phyloP scores from a whole-genome alignment of 2,329 filamentous ascomycete species.

The Aspergillus ochraceoroseus region DNA sequence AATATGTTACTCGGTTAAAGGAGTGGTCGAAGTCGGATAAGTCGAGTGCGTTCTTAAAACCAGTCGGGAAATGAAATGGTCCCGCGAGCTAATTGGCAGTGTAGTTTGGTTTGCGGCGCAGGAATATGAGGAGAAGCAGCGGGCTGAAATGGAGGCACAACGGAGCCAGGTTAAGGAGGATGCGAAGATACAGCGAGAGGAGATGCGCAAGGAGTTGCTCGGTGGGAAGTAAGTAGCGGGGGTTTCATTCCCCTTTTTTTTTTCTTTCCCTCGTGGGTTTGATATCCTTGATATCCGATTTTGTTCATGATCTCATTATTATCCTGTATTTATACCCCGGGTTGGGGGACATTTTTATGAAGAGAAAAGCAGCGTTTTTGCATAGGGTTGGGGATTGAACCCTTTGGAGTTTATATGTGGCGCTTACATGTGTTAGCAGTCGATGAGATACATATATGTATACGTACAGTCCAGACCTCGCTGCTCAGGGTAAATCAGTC shows the following conservation, averaged over 20 bases:
- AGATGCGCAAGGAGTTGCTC: slow-evolving; percentile 40
- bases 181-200: slow-evolving; percentile 32
- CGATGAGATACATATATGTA: no score
- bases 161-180: slow-evolving; percentile 31
- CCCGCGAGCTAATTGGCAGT: neutral
- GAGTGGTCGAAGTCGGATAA: slow-evolving; percentile 87
- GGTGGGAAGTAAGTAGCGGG: slow-evolving; percentile 29
- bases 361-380: no score
- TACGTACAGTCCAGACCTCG: no score
- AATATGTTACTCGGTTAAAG: slow-evolving; percentile 79
- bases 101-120: slow-evolving; percentile 41
- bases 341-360: no score
- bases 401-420: no score
- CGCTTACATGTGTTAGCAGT: no score
- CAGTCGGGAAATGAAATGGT: no score
- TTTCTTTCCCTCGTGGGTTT: neutral
- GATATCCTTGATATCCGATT: neutral
- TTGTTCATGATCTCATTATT: no score
- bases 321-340: no score
- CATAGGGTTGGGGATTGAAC: no score
- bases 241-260: neutral
- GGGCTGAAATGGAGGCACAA: slow-evolving; percentile 23
- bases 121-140: slow-evolving; percentile 33
- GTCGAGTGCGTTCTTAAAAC: slow-evolving; percentile 60
- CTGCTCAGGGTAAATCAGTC: no score